Percentiles rank a stretch among this genome's conserved stretches.
Evolutionary conservation across 208 protist species (phyloP).

Genomic region (Acanthamoeba triangularis): DNA sequence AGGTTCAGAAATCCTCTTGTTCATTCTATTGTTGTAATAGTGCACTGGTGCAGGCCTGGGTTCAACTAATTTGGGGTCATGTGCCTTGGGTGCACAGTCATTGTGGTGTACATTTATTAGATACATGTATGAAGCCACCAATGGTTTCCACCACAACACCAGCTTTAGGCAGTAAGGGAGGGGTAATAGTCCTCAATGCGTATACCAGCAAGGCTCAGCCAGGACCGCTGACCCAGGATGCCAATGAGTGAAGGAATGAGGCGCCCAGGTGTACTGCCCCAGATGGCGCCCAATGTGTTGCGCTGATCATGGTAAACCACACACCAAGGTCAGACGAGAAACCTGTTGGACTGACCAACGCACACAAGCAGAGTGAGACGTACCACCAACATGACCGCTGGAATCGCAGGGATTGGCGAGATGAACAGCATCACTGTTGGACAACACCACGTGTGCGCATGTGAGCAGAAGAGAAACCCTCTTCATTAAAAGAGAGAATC

Average conservation of each 20-base stretch:
- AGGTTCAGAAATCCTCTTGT: too few relatives aligned
- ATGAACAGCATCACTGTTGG: constrained; percentile 45
- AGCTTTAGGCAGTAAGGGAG: neutral
- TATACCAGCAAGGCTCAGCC: constrained; percentile 23
- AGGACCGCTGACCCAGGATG: constrained; percentile 45
- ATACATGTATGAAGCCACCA: too few relatives aligned
- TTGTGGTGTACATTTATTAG: too few relatives aligned
- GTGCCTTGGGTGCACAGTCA: too few relatives aligned
- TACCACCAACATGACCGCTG: constrained; percentile 8
- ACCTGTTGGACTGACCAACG: neutral
- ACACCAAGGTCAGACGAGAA: neutral
- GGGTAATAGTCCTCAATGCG: constrained; percentile 52
- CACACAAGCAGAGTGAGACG: neutral
- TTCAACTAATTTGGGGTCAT: too few relatives aligned
- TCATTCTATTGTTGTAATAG: too few relatives aligned
- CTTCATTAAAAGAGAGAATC: neutral
- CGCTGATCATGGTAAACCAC: neutral
- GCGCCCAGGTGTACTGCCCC: constrained; percentile 7
- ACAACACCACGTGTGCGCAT: too few relatives aligned
- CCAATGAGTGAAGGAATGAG: constrained; percentile 10
- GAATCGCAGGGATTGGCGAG: constrained; percentile 31
- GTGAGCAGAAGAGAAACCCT: neutral
- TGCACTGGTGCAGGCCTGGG: too few relatives aligned
- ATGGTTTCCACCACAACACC: too few relatives aligned
- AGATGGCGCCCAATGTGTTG: constrained; percentile 11